Conservation (phyloP, 2,329 filamentous ascomycete genomes). For the Fusarium sp. region DNA sequence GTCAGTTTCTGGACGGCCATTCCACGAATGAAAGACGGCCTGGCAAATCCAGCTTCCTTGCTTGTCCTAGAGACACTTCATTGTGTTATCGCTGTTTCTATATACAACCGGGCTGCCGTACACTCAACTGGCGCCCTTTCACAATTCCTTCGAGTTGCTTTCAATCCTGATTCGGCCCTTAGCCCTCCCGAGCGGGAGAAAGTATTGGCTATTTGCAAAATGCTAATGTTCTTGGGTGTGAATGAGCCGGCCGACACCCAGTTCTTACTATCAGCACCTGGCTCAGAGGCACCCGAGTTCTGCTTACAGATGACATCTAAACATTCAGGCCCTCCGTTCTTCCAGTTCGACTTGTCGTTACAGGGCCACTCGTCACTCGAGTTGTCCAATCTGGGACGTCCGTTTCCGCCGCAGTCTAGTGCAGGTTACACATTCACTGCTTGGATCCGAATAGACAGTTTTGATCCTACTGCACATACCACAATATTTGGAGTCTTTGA, state of each 20-base stretch:
- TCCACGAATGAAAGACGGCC: slow-evolving; percentile 57
- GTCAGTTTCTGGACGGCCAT: slow-evolving; percentile 73
- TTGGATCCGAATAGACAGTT: slow-evolving; percentile 90
- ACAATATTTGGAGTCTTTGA: slow-evolving; percentile 97
- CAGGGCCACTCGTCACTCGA: slow-evolving; percentile 92
- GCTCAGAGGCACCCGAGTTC: slow-evolving; percentile 71
- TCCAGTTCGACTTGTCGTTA: slow-evolving; percentile 92
- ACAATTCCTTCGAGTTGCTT: slow-evolving; percentile 71
- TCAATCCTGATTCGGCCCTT: slow-evolving; percentile 63
- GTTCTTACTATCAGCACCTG: slow-evolving; percentile 69
- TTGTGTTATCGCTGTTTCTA: slow-evolving; percentile 68
- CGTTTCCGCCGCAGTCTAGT: slow-evolving; percentile 83
- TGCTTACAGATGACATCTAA: slow-evolving; percentile 76
- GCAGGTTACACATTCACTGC: slow-evolving; percentile 90
- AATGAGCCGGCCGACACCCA: slow-evolving; percentile 85
- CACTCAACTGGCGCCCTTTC: slow-evolving; percentile 78
- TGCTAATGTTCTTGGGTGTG: slow-evolving; percentile 79
- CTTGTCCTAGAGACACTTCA: slow-evolving; percentile 73
- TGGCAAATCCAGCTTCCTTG: slow-evolving; percentile 66
- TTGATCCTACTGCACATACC: slow-evolving; percentile 86
- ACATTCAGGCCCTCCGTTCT: slow-evolving; percentile 82
- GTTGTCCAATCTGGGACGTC: slow-evolving; percentile 82
- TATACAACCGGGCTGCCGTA: slow-evolving; percentile 76
- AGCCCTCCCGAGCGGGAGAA: slow-evolving; percentile 66
- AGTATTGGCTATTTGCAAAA: slow-evolving; percentile 74